A percentile compares a stretch with the other conserved stretches of the same genome.
phyloP scores from a whole-genome alignment of 306 rosid genomes.

The Luffa acutangula region DNA sequence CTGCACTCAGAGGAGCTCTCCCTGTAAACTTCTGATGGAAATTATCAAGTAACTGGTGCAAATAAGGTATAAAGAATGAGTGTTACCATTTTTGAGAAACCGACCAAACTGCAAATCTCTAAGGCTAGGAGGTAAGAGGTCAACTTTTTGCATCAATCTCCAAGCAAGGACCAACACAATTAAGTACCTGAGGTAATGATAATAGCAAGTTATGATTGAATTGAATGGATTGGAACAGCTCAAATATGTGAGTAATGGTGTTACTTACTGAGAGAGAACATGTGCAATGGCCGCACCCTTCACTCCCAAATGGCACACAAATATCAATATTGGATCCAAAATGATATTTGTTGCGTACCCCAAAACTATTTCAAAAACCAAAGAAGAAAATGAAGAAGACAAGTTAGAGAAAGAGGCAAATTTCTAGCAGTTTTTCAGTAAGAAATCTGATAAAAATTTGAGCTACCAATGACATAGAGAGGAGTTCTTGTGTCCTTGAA shows the following conservation, averaged over 20 bases:
- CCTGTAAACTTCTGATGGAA: background rate
- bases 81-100: conserved; percentile 72
- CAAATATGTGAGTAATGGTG: background rate
- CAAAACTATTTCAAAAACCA: conserved; percentile 28
- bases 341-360: conserved; percentile 58
- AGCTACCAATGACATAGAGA: conserved; percentile 73
- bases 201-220: background rate
- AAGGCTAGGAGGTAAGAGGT: conserved; percentile 65
- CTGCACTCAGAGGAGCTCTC: conserved; percentile 21
- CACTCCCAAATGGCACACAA: conserved; percentile 58
- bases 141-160: conserved; percentile 47
- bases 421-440: background rate
- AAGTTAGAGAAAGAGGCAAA: background rate
- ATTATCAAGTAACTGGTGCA: background rate
- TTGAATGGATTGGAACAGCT: background rate
- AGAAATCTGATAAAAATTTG: background rate
- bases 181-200: conserved; percentile 40
- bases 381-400: background rate
- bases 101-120: conserved; percentile 68
- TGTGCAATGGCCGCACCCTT: conserved; percentile 95
- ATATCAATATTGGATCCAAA: conserved; percentile 78
- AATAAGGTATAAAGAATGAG: background rate
- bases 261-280: conserved; percentile 83
- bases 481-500: conserved; percentile 97
- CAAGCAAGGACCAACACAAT: conserved; percentile 53